Conservation (phyloP, 495 filamentous ascomycete species). For the Aspergillus carlsbadensis region DNA sequence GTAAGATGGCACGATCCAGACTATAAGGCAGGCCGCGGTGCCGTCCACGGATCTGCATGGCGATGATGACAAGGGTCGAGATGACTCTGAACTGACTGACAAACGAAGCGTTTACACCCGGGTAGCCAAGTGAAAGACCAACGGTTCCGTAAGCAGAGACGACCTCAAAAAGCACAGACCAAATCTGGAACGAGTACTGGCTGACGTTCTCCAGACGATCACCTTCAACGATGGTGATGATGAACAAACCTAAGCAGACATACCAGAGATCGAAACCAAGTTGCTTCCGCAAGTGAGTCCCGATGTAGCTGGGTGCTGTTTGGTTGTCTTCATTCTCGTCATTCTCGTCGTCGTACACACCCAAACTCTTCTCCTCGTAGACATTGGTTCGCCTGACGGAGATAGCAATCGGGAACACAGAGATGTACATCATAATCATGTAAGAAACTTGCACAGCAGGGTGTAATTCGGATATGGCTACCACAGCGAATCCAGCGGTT, state of each 20-base stretch:
- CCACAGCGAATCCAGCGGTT: conserved; percentile 82
- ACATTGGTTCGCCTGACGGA: conserved; percentile 92
- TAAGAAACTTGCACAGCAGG: conserved; percentile 94
- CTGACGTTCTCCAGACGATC: conserved; percentile 52
- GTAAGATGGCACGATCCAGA: conserved; percentile 84
- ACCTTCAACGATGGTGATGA: conserved; percentile 84
- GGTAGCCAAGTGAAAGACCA: conserved; percentile 82
- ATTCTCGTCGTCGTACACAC: conserved; percentile 64
- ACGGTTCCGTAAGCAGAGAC: conserved; percentile 95
- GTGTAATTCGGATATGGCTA: conserved; percentile 74
- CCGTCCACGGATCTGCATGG: conserved; percentile 89
- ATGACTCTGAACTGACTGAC: conserved; percentile 73
- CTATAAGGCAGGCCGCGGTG: conserved; percentile 92
- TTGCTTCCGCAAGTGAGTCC: conserved; percentile 83
- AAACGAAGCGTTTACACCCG: conserved; percentile 71
- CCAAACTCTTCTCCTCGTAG: conserved; percentile 92
- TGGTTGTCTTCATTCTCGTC: conserved; percentile 39
- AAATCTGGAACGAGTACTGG: conserved; percentile 71
- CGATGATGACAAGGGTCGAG: conserved; percentile 89
- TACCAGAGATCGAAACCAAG: conserved; percentile 95
- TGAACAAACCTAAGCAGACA: conserved; percentile 83
- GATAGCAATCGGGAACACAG: conserved; percentile 92
- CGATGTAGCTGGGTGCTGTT: conserved; percentile 76
- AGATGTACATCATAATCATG: conserved; percentile 99
- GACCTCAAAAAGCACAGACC: conserved; percentile 83